Conservation (phyloP, 345 rosid genomes). For the Arabidopsis suecica region DNA sequence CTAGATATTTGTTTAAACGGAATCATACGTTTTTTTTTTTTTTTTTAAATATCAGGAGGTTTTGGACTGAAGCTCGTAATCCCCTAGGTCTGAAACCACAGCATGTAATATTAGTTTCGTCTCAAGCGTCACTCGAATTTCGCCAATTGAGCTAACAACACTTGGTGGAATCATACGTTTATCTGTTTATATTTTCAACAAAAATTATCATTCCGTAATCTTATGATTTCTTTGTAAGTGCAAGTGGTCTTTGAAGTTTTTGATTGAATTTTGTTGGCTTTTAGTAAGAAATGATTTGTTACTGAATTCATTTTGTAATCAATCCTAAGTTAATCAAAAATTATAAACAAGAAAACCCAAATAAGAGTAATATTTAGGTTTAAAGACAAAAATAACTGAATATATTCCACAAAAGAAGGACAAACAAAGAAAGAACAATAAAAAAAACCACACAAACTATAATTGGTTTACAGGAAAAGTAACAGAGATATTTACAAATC, state of each 20-base stretch:
- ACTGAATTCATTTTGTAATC: neutral
- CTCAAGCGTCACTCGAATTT: no score
- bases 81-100: no score
- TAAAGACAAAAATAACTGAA: slow-evolving; percentile 33
- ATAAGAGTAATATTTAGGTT: slow-evolving; percentile 19
- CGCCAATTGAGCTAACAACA: no score
- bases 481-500: slow-evolving; percentile 23
- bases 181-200: neutral
- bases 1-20: no score
- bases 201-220: neutral
- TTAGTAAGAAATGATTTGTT: neutral
- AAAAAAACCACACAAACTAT: slow-evolving; percentile 36
- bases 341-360: neutral
- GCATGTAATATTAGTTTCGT: no score
- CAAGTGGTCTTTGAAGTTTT: no score
- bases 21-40: no score
- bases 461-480: slow-evolving; percentile 36
- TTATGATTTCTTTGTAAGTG: no score
- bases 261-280: no score
- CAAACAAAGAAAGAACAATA: slow-evolving; percentile 30
- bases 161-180: neutral
- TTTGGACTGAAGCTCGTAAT: no score
- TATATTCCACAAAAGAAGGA: slow-evolving; percentile 43
- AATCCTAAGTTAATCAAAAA: neutral
- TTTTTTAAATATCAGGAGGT: no score